phyloP scores from a whole-genome alignment of 768 basidiomycete genomes.

The Hortiboletus flavorubellus region DNA sequence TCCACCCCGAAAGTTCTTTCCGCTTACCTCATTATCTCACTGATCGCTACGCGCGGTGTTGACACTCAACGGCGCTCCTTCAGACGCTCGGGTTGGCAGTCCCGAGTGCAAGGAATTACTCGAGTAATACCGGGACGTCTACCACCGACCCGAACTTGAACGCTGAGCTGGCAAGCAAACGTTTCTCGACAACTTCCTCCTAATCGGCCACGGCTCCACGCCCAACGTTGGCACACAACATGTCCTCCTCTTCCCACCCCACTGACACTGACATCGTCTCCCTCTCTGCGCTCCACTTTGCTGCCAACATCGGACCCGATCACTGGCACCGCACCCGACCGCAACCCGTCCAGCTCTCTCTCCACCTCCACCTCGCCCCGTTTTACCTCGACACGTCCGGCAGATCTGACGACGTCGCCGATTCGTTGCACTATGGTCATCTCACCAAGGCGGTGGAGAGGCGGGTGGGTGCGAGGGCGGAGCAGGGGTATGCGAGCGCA shows the following conservation, averaged over 20 bases:
- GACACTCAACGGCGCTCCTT: too few species aligned
- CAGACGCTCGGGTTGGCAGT: too few species aligned
- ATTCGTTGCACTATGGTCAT: constrained; percentile 65
- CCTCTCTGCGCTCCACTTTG: constrained; percentile 40
- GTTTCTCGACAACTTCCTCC: too few species aligned
- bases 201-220: too few species aligned
- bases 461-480: constrained; percentile 19
- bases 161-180: too few species aligned
- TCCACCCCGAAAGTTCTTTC: background rate
- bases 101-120: too few species aligned
- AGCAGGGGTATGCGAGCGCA: constrained; percentile 25
- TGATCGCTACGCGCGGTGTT: background rate
- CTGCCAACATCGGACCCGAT: constrained; percentile 44
- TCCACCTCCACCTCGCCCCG: constrained; percentile 41
- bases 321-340: constrained; percentile 46
- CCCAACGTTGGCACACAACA: background rate
- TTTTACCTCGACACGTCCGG: constrained; percentile 45
- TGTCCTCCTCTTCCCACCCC: background rate
- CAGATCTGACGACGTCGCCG: constrained; percentile 46
- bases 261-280: constrained; percentile 41
- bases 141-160: too few species aligned
- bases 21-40: background rate
- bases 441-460: constrained; percentile 48
- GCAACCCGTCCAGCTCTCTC: constrained; percentile 51
- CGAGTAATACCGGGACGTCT: too few species aligned